A percentile compares a stretch with the other conserved stretches of the same genome.
phyloP scores from a whole-genome alignment of 345 rosid genomes.

The Cardiospermum halicacabum region DNA sequence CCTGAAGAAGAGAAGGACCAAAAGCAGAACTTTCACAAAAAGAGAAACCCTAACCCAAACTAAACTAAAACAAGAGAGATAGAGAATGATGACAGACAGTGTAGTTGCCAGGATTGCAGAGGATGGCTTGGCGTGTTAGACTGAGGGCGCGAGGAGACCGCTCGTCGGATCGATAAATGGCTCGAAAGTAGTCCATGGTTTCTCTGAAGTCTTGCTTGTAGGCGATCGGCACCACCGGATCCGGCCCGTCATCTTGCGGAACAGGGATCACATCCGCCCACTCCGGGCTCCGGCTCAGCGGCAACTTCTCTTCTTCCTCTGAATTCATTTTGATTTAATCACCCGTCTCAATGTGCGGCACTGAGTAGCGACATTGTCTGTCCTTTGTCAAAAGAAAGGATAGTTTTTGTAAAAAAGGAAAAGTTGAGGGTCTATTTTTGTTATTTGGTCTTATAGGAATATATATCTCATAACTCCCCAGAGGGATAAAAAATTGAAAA shows the following conservation, averaged over 20 bases:
- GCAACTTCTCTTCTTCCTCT: slow-evolving; percentile 23
- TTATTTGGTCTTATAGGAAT: too few species aligned
- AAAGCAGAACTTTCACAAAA: not conserved
- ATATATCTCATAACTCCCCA: too few species aligned
- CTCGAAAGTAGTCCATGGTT: slow-evolving; percentile 89
- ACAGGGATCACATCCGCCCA: slow-evolving; percentile 75
- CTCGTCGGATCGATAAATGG: slow-evolving; percentile 63
- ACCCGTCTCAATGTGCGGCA: too few species aligned
- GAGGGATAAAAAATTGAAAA: slow-evolving; percentile 25
- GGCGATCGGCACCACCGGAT: slow-evolving; percentile 76
- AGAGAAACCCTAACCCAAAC: not conserved
- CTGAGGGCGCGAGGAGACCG: slow-evolving; percentile 71
- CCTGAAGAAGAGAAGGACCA: slow-evolving; percentile 37
- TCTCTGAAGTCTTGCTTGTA: slow-evolving; percentile 75
- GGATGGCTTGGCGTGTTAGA: slow-evolving; percentile 60
- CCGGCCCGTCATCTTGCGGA: slow-evolving; percentile 79
- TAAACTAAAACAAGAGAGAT: not conserved
- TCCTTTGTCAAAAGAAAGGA: too few species aligned
- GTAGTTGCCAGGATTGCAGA: slow-evolving; percentile 76
- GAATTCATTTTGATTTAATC: too few species aligned
- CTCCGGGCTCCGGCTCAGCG: slow-evolving; percentile 53
- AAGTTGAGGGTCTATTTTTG: too few species aligned
- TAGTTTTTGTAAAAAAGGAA: too few species aligned
- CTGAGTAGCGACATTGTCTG: too few species aligned
- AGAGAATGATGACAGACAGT: slow-evolving; percentile 38